Conservation (phyloP, 352 stramenopile genomes). For the Aphanomyces cochlioides region DNA sequence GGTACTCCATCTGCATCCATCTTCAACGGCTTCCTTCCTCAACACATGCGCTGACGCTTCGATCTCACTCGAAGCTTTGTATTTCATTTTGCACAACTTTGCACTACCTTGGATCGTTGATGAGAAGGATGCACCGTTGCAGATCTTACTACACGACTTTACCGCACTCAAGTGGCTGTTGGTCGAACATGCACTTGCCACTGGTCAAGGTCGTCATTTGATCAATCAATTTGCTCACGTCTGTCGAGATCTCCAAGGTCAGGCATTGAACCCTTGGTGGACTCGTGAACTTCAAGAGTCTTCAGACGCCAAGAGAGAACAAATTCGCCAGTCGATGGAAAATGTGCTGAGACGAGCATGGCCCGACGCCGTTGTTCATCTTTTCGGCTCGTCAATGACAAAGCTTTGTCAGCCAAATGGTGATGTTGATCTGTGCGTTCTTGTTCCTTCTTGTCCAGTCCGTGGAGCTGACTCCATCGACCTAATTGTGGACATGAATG, state of each 20-base stretch:
- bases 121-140: constrained; percentile 16
- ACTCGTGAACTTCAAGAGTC: neutral
- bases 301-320: constrained; percentile 17
- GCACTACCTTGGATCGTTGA: constrained; percentile 10
- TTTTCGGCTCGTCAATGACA: constrained; percentile 69
- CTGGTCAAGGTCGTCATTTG: constrained; percentile 16
- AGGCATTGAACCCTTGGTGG: constrained; percentile 4
- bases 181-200: constrained; percentile 19
- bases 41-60: neutral
- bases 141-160: constrained; percentile 20
- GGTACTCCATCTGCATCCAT: neutral
- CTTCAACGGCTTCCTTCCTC: constrained; percentile 16
- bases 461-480: constrained; percentile 51
- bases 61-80: neutral
- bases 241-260: neutral
- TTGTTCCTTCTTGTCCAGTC: constrained; percentile 51
- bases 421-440: constrained; percentile 70
- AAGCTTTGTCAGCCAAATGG: constrained; percentile 34
- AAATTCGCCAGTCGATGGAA: constrained; percentile 44
- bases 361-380: constrained; percentile 56
- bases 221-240: constrained; percentile 20
- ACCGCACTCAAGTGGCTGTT: constrained; percentile 17
- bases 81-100: constrained; percentile 1
- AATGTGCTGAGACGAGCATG: constrained; percentile 49
- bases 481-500: constrained; percentile 56